Evolutionary conservation across 2,329 filamentous ascomycete species (phyloP).

Genomic region (Phoma sp.): DNA sequence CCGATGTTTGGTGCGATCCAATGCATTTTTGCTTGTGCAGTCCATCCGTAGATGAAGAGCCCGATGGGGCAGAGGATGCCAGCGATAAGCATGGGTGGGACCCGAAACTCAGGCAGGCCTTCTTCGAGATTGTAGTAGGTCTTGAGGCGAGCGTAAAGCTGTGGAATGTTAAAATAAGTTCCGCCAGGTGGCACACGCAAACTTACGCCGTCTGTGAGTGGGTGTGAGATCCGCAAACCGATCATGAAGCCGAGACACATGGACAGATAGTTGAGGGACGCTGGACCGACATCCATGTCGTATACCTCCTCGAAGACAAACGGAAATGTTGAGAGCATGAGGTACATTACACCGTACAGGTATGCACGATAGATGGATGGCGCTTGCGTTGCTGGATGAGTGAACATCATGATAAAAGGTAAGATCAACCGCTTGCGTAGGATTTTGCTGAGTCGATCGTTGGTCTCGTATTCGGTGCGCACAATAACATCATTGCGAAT

Average conservation of each 20-base stretch:
- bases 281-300: slow-evolving; percentile 60
- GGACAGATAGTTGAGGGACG: slow-evolving; percentile 69
- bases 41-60: slow-evolving; percentile 63
- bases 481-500: slow-evolving; percentile 30
- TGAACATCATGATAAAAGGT: slow-evolving; percentile 59
- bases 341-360: slow-evolving; percentile 67
- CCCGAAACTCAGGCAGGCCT: slow-evolving; percentile 52
- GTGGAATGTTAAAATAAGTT: background rate
- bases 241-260: slow-evolving; percentile 66
- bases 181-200: background rate
- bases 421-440: slow-evolving; percentile 36
- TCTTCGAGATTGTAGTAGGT: slow-evolving; percentile 28
- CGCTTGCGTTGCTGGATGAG: slow-evolving; percentile 67
- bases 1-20: slow-evolving; percentile 64
- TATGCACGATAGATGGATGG: slow-evolving; percentile 61
- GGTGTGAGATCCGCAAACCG: slow-evolving; percentile 49
- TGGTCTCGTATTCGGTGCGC: slow-evolving; percentile 49
- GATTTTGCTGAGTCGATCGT: slow-evolving; percentile 34
- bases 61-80: slow-evolving; percentile 57
- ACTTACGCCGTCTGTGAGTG: slow-evolving; percentile 53
- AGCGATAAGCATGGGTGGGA: slow-evolving; percentile 63
- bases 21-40: slow-evolving; percentile 58
- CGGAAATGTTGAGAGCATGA: slow-evolving; percentile 68
- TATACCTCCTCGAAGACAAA: slow-evolving; percentile 64
- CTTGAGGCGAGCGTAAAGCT: slow-evolving; percentile 37